Conservation (phyloP, 179 eudicot genomes). For the Corrigiola litoralis region DNA sequence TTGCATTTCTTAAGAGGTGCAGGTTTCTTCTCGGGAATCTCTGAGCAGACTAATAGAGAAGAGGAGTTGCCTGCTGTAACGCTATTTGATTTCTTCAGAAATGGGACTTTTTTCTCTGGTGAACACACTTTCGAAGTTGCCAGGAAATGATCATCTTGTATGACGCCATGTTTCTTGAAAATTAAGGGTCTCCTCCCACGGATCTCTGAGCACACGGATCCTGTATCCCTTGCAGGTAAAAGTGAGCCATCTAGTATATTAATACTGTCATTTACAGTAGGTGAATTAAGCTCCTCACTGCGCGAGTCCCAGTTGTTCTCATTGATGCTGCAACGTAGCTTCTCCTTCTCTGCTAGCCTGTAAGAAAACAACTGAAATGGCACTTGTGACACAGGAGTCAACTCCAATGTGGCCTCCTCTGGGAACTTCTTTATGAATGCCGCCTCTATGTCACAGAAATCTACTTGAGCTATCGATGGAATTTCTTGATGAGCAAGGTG, state of each 20-base stretch:
- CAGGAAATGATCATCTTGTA: constrained; percentile 18
- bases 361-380: constrained; percentile 77
- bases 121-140: no score
- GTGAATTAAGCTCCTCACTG: constrained; percentile 51
- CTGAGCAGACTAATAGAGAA: constrained; percentile 9
- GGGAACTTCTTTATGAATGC: constrained; percentile 39
- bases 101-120: no score
- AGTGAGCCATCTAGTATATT: constrained; percentile 26
- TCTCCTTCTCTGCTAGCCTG: constrained; percentile 64
- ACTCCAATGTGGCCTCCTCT: constrained; percentile 16
- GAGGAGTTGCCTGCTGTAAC: no score
- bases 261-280: constrained; percentile 25
- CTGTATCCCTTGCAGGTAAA: constrained; percentile 27
- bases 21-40: constrained; percentile 20
- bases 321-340: constrained; percentile 23
- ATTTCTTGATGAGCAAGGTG: constrained; percentile 53
- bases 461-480: constrained; percentile 52
- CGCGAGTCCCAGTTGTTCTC: constrained; percentile 62
- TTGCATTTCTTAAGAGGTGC: constrained; percentile 21
- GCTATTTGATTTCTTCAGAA: no score
- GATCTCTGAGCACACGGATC: constrained; percentile 41
- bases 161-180: constrained; percentile 10
- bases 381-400: constrained; percentile 39
- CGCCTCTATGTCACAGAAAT: constrained; percentile 63
- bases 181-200: constrained; percentile 24